phyloP scores from a whole-genome alignment of 768 basidiomycete genomes.

The Lenzites betulinus region DNA sequence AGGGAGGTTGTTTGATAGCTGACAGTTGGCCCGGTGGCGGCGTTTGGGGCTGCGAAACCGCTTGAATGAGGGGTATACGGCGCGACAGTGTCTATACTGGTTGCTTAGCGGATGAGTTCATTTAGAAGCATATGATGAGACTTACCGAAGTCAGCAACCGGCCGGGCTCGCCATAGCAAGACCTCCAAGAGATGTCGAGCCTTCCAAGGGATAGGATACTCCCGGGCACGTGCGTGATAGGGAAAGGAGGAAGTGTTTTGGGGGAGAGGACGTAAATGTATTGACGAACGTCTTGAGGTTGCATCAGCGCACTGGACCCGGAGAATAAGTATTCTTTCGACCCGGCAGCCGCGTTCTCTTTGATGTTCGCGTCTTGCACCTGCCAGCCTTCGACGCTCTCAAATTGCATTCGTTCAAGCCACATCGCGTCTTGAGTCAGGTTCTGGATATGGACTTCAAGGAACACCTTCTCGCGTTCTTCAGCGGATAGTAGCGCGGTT shows the following conservation, averaged over 20 bases:
- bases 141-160: constrained; percentile 79
- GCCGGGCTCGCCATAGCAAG: constrained; percentile 83
- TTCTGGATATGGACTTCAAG: constrained; percentile 95
- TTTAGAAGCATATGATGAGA: not conserved
- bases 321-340: constrained; percentile 42
- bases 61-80: constrained; percentile 59
- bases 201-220: constrained; percentile 78
- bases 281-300: constrained; percentile 84
- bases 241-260: constrained; percentile 42
- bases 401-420: constrained; percentile 80
- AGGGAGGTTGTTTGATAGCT: constrained; percentile 47
- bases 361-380: constrained; percentile 54
- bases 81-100: constrained; percentile 68
- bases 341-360: constrained; percentile 24
- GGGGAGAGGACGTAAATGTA: constrained; percentile 84
- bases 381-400: constrained; percentile 72
- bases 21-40: constrained; percentile 25
- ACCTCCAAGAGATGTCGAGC: constrained; percentile 87
- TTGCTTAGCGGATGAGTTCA: not conserved
- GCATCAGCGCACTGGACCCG: constrained; percentile 68
- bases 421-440: constrained; percentile 71
- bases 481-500: constrained; percentile 60
- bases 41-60: constrained; percentile 38
- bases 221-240: constrained; percentile 62
- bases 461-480: constrained; percentile 80